Percentiles rank a stretch among this genome's conserved stretches.
These are phyloP conservation scores for Chamaecyparis obtusa DNA, from an alignment of 75 land plant genomes.

Conservation along the genomic window DNA sequence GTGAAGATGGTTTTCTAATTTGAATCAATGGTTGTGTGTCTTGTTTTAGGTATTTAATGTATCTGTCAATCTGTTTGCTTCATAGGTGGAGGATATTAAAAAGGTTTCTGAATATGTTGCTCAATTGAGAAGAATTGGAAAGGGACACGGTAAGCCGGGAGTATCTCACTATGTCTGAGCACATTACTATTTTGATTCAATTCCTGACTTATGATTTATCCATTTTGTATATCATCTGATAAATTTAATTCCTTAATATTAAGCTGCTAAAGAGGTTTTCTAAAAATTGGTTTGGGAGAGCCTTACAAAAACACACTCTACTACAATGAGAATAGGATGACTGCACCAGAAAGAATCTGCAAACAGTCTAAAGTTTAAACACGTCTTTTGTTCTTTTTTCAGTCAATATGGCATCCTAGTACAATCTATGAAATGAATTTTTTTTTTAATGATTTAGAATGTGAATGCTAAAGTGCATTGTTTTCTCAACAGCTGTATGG, in stretches of 20 bases:
- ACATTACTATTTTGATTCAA: neutral
- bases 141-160: slow-evolving; percentile 87
- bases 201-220: neutral
- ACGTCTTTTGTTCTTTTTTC: neutral
- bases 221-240: neutral
- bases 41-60: neutral
- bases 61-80: slow-evolving; percentile 2
- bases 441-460: neutral
- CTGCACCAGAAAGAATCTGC: neutral
- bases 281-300: neutral
- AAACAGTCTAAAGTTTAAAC: neutral
- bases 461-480: neutral
- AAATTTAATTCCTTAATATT: neutral
- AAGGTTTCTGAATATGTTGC: slow-evolving; percentile 81
- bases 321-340: neutral
- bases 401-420: neutral
- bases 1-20: neutral
- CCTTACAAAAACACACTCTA: neutral
- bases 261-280: no score
- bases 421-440: neutral
- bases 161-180: neutral
- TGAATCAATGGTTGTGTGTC: neutral
- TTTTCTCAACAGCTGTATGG: slow-evolving; percentile 55
- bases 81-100: slow-evolving; percentile 86
- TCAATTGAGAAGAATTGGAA: slow-evolving; percentile 89